These are phyloP conservation scores for Naganishia onofrii DNA, from an alignment of 768 basidiomycete species.

Conservation along the genomic window DNA sequence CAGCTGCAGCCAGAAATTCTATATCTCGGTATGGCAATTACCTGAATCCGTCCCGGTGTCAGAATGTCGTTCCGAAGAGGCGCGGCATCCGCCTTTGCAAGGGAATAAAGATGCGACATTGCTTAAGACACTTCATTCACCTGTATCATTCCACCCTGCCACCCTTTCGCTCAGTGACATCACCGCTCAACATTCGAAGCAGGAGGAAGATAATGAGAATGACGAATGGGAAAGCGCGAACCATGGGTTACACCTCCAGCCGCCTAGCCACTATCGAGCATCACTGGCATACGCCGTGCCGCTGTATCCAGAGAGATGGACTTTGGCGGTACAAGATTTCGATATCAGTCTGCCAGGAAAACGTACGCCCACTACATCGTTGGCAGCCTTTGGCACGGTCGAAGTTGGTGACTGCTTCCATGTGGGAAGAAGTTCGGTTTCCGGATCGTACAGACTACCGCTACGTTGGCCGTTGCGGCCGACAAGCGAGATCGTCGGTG, in stretches of 20 bases:
- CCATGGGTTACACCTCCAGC: background rate
- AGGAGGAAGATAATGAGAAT: slow-evolving; percentile 8
- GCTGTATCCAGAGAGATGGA: slow-evolving; percentile 50
- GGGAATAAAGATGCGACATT: slow-evolving; percentile 29
- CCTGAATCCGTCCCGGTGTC: slow-evolving; percentile 9
- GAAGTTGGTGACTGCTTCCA: slow-evolving; percentile 33
- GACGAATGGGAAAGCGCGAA: background rate
- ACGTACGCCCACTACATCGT: background rate
- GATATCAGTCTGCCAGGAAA: slow-evolving; percentile 31
- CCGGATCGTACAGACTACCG: background rate
- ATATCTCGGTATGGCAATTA: slow-evolving; percentile 41
- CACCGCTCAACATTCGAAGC: background rate
- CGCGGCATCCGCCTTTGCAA: background rate
- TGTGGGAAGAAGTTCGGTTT: background rate
- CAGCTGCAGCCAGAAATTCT: slow-evolving; percentile 44
- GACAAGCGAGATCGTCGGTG: slow-evolving; percentile 37
- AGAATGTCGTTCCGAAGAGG: background rate
- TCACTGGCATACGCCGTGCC: slow-evolving; percentile 48
- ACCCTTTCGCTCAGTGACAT: slow-evolving; percentile 17
- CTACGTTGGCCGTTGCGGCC: slow-evolving; percentile 30
- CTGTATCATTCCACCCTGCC: slow-evolving; percentile 50
- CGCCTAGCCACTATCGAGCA: slow-evolving; percentile 33
- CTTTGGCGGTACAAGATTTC: slow-evolving; percentile 49
- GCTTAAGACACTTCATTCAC: slow-evolving; percentile 45
- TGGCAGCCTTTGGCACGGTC: background rate